phyloP scores from a whole-genome alignment of 495 filamentous ascomycete species.

The Trichoderma reesei region DNA sequence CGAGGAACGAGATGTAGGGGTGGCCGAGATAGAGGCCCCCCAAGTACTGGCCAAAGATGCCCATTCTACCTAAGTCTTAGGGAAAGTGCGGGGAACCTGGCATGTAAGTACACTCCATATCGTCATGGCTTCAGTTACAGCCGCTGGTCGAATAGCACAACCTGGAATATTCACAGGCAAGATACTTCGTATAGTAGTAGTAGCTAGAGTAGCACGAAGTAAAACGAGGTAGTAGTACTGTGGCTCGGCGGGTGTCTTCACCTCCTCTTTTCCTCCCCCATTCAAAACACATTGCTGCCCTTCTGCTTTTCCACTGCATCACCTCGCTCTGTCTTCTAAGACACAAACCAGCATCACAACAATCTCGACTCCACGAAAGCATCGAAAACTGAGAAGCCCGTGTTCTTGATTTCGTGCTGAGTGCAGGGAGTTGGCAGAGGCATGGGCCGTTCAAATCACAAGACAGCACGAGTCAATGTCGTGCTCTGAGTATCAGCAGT shows the following conservation, averaged over 20 bases:
- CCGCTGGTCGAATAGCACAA: no score
- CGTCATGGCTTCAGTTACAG: neutral
- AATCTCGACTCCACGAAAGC: neutral
- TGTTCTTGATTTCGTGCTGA: neutral
- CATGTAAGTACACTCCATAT: neutral
- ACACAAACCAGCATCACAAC: neutral
- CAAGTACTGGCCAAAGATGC: neutral
- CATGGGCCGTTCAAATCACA: neutral
- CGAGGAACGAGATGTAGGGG: no score
- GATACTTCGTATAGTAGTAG: no score
- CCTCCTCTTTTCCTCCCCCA: no score
- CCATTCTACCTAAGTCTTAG: no score
- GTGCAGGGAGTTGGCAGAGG: neutral
- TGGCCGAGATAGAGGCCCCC: no score
- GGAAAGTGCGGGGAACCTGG: conserved; percentile 1
- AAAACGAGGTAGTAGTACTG: no score
- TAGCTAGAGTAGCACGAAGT: no score
- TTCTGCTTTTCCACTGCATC: neutral
- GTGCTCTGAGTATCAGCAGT: neutral
- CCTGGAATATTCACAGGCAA: no score
- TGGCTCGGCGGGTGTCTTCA: no score
- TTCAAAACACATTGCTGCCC: no score
- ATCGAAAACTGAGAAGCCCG: neutral
- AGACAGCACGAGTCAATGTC: neutral
- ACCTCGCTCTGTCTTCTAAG: neutral